Evolutionary conservation across 2,329 filamentous ascomycete species (phyloP).

Genomic region (Lachnellula occidentalis): DNA sequence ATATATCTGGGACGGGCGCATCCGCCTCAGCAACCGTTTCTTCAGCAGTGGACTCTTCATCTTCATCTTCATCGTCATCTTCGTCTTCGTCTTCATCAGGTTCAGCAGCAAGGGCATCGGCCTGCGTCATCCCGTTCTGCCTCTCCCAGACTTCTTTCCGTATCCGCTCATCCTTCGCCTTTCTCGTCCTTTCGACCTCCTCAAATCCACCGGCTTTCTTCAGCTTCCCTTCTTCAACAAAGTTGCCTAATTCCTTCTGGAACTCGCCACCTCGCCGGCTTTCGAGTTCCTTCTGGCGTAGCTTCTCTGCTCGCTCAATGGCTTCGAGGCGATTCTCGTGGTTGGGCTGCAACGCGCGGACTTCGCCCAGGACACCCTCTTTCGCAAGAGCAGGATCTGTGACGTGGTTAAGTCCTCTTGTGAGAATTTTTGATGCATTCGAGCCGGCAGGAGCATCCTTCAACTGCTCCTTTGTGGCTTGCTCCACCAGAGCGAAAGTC

Average conservation of each 20-base stretch:
- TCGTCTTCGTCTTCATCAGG: neutral
- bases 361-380: slow-evolving; percentile 86
- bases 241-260: slow-evolving; percentile 76
- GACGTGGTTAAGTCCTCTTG: slow-evolving; percentile 50
- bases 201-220: slow-evolving; percentile 96
- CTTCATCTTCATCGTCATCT: no score
- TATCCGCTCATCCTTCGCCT: slow-evolving; percentile 80
- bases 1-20: no score
- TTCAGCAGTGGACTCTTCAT: neutral
- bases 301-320: slow-evolving; percentile 93
- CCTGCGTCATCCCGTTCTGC: slow-evolving; percentile 47
- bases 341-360: slow-evolving; percentile 87
- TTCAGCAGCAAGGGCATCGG: slow-evolving; percentile 19
- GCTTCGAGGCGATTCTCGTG: slow-evolving; percentile 90
- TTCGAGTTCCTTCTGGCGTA: slow-evolving; percentile 82
- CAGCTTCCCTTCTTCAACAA: slow-evolving; percentile 84
- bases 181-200: slow-evolving; percentile 80
- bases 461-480: slow-evolving; percentile 97
- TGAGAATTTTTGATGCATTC: slow-evolving; percentile 46
- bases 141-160: slow-evolving; percentile 72
- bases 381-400: slow-evolving; percentile 76
- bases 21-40: neutral
- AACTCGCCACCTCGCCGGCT: slow-evolving; percentile 64
- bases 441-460: slow-evolving; percentile 58
- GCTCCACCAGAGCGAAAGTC: slow-evolving; percentile 91